A percentile compares a stretch with the other conserved stretches of the same genome.
Evolutionary conservation across 495 filamentous ascomycete genomes (phyloP).

Genomic region (Tuber melanosporum): DNA sequence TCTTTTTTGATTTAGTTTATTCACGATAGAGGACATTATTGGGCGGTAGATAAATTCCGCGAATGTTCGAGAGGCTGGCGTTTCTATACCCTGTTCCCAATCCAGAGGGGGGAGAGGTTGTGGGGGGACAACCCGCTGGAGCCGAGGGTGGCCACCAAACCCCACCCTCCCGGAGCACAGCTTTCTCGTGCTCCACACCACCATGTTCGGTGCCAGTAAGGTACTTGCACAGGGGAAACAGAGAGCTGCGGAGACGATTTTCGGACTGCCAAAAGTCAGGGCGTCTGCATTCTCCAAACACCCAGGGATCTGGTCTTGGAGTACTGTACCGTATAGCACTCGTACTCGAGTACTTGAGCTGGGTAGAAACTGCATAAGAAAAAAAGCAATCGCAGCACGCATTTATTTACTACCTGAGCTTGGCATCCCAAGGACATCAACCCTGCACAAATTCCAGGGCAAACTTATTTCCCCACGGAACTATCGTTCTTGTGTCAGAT

Average conservation of each 20-base stretch:
- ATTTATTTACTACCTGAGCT: neutral
- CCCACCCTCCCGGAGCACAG: neutral
- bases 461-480: neutral
- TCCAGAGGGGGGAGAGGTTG: neutral
- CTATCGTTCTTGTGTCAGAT: neutral
- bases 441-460: neutral
- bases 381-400: neutral
- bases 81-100: neutral
- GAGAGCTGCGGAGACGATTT: neutral
- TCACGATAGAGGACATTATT: neutral
- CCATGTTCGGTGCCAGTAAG: neutral
- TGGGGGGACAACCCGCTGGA: neutral
- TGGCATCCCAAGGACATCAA: neutral
- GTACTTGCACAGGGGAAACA: neutral
- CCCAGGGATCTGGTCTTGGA: slow-evolving; percentile 3
- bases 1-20: neutral
- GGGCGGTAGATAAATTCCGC: neutral
- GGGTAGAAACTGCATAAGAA: neutral
- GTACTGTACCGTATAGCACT: neutral
- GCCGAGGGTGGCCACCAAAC: neutral
- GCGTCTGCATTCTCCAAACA: neutral
- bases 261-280: neutral
- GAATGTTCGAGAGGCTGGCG: neutral
- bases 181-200: neutral
- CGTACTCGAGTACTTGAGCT: neutral